Conservation (phyloP, 1,284 basidiomycete genomes). For the Coriolopsis trogii region DNA sequence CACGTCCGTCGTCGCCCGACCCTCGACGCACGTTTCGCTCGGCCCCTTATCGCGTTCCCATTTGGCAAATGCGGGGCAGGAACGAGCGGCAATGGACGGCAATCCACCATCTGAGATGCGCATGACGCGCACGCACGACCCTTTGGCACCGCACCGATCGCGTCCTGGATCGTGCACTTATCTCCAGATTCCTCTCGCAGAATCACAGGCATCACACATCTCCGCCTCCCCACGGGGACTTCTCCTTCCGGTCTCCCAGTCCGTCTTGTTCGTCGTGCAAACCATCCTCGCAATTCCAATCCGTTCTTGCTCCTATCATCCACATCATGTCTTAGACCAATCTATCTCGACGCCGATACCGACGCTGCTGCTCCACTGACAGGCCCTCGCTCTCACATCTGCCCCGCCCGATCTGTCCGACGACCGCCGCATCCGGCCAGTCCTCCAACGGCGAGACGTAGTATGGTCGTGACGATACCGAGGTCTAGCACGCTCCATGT, state of each 20-base stretch:
- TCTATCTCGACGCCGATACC: too few relatives aligned
- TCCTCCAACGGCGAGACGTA: not conserved
- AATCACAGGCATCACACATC: conserved; percentile 18
- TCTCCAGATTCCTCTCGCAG: conserved; percentile 18
- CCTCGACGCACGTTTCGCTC: conserved; percentile 8
- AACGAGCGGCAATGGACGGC: conserved; percentile 8
- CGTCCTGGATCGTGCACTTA: conserved; percentile 15
- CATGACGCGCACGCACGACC: conserved; percentile 17
- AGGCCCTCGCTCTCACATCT: too few relatives aligned
- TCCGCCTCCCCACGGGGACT: conserved; percentile 23
- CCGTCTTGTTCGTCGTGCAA: not conserved
- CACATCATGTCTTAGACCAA: too few relatives aligned
- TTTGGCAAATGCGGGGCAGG: conserved; percentile 18
- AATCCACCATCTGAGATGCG: conserved; percentile 23
- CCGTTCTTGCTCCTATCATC: too few relatives aligned
- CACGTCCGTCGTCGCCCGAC: not conserved
- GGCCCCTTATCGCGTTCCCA: conserved; percentile 8
- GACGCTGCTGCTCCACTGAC: too few relatives aligned
- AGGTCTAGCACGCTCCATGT: conserved; percentile 13
- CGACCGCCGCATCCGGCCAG: not conserved
- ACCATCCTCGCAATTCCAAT: too few relatives aligned
- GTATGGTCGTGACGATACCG: conserved; percentile 3
- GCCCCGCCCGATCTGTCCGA: too few relatives aligned
- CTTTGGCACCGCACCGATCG: conserved; percentile 12
- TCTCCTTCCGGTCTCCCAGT: too few relatives aligned